Percentiles rank a stretch among this genome's conserved stretches.
These are phyloP conservation scores for Fusarium austroafricanum DNA, from an alignment of 2,329 filamentous ascomycete genomes.

Conservation along the genomic window DNA sequence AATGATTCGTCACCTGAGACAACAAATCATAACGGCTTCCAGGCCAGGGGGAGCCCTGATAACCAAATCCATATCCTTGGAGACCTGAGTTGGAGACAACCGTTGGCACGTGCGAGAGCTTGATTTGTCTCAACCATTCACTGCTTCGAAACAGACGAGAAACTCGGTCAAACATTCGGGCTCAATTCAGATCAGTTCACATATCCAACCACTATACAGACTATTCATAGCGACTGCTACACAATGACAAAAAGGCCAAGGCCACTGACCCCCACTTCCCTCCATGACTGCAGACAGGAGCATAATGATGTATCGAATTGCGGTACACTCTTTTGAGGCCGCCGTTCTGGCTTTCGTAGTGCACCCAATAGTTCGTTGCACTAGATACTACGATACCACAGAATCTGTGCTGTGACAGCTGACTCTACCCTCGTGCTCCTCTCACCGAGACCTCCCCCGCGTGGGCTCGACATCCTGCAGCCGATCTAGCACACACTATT, in stretches of 20 bases:
- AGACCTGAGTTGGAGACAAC: conserved; percentile 22
- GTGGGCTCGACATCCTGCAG: conserved; percentile 21
- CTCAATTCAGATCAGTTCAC: conserved; percentile 10
- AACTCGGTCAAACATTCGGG: conserved; percentile 28
- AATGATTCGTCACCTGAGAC: conserved; percentile 13
- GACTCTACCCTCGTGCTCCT: conserved; percentile 33
- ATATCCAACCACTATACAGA: conserved; percentile 7
- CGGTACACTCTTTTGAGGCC: conserved; percentile 25
- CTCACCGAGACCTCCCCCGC: conserved; percentile 28
- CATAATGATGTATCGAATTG: conserved; percentile 31
- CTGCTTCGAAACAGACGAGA: conserved; percentile 15
- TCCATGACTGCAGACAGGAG: conserved; percentile 15
- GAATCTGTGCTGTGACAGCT: conserved; percentile 26
- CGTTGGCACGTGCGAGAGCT: conserved; percentile 44
- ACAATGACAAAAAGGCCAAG: conserved; percentile 27
- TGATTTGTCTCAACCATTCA: conserved; percentile 20
- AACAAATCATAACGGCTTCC: conserved; percentile 7
- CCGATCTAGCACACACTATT: conserved; percentile 12
- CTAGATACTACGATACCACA: conserved; percentile 18
- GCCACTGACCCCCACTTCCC: conserved; percentile 13
- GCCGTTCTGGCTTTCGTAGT: conserved; percentile 16
- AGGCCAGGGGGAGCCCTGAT: conserved; percentile 24
- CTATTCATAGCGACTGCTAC: background rate
- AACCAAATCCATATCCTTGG: conserved; percentile 28
- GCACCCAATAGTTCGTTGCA: conserved; percentile 19